A percentile compares a stretch with the other conserved stretches of the same genome.
Evolutionary conservation across 768 basidiomycete species (phyloP).

Genomic region (Hypholoma fasciculare): DNA sequence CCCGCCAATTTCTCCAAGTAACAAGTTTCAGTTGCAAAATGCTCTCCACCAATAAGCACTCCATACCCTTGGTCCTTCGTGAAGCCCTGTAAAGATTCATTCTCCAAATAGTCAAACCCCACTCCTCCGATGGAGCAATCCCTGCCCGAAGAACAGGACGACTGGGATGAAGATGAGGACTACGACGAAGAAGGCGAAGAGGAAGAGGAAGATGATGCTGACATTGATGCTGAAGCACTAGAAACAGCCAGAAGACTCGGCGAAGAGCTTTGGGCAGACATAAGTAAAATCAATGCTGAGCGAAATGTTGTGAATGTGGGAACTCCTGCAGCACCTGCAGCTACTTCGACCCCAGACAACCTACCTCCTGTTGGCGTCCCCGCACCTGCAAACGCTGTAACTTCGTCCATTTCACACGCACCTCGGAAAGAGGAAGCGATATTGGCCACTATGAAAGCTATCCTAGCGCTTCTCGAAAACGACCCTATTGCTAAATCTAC

Average conservation of each 20-base stretch:
- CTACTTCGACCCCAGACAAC: constrained; percentile 1
- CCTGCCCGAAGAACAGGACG: constrained; percentile 21
- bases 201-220: constrained; percentile 60
- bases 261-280: constrained; percentile 80
- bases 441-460: constrained; percentile 62
- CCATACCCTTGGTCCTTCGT: no score
- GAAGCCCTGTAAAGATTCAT: no score
- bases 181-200: constrained; percentile 32
- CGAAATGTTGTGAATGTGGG: constrained; percentile 29
- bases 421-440: constrained; percentile 54
- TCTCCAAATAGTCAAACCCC: no score
- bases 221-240: constrained; percentile 68
- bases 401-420: constrained; percentile 2
- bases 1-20: not conserved
- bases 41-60: no score
- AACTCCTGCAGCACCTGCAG: constrained; percentile 6
- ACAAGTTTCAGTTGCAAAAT: not conserved
- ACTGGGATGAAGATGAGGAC: constrained; percentile 41
- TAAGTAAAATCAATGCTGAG: constrained; percentile 58
- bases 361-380: constrained; percentile 1
- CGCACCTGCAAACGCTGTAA: not conserved
- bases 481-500: constrained; percentile 57
- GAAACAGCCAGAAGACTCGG: constrained; percentile 73
- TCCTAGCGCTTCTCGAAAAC: constrained; percentile 56
- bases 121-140: not conserved